These are phyloP conservation scores for Platanthera guangdongensis DNA, from an alignment of 106 monocot species.

Conservation along the genomic window DNA sequence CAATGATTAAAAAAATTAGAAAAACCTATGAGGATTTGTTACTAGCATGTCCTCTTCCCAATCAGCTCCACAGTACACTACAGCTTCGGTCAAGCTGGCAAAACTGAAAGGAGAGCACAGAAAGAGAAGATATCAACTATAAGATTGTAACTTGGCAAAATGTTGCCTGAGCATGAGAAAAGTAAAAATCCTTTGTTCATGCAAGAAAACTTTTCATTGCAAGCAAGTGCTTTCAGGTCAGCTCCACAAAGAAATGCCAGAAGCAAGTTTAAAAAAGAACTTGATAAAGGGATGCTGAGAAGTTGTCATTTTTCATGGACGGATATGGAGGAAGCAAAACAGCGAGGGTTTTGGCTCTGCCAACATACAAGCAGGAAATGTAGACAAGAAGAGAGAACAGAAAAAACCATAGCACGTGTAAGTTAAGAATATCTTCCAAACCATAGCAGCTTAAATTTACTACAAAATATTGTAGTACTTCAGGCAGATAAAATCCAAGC, in stretches of 20 bases:
- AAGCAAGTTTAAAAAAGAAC: background rate
- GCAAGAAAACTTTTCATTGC: background rate
- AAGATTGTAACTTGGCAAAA: background rate
- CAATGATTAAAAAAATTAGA: background rate
- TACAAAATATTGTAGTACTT: background rate
- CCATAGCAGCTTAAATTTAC: background rate
- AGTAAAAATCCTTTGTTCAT: background rate
- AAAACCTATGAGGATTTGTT: background rate
- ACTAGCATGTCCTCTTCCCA: background rate
- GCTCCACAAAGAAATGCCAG: background rate
- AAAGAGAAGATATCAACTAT: conserved; percentile 1
- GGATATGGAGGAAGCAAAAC: background rate
- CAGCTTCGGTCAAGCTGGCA: background rate
- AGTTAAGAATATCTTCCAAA: background rate
- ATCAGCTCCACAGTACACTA: background rate
- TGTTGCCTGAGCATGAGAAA: background rate
- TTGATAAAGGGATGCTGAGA: background rate
- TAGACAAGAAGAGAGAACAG: background rate
- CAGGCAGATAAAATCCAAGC: background rate
- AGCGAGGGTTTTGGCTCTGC: background rate
- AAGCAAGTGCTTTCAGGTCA: background rate
- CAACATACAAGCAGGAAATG: background rate
- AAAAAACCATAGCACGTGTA: background rate
- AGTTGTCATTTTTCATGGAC: background rate
- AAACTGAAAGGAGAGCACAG: background rate